Base-by-base conservation (phyloP, 139 green algal species). In the Astrephomene gubernaculifera region DNA sequence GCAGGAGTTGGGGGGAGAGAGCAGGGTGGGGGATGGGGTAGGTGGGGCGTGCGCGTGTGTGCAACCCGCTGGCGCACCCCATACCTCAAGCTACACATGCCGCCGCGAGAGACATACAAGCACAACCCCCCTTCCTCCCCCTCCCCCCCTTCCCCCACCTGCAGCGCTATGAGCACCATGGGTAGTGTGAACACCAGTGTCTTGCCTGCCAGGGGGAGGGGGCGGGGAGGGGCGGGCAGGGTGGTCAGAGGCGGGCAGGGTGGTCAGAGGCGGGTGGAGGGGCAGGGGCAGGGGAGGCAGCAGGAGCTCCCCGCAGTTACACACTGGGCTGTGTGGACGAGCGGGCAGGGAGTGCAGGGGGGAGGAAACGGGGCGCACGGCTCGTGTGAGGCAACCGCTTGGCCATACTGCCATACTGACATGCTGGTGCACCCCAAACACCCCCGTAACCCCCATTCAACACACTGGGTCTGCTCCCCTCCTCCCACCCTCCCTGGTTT, bases 111-210 rank as follows among this genome's bases (percentile, higher is more conserved):
- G 49, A 25, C 17, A 25, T 57, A 17, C 17, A 57, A 57, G 49
- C 17, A 12, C 49, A 44, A 33, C 33, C 35, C n/a, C 33, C 3
- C 65, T 35, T n/a, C 2, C 2, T 29, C 41, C 41, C 41, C 8
- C 33, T 35, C 25, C 35, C 25, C 63, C 49, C 35, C 27, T 4
- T 12, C 27, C 38, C 68, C 61, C 69, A 70, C 88, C 87, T 98
- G 95, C 38, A 97, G 87, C 9, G 95, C 90, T 38, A 95, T 92
- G 90, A 98, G 95, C 60, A 99, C 85, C 92, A 98, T 93, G 25
- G 97, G 97, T 70, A 99, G 86, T 21, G 91, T 70, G 81, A 99
- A 99, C 33, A 97, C 96, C 14, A 99, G 90, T 31, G 97, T 99
- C 89, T 99, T 99, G 72, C 98, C 91, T 89, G 60, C 29, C 43